Percentiles rank a stretch among this genome's conserved stretches.
These are phyloP conservation scores for Physaria fendleri DNA, from an alignment of 345 rosid species.

Conservation along the genomic window DNA sequence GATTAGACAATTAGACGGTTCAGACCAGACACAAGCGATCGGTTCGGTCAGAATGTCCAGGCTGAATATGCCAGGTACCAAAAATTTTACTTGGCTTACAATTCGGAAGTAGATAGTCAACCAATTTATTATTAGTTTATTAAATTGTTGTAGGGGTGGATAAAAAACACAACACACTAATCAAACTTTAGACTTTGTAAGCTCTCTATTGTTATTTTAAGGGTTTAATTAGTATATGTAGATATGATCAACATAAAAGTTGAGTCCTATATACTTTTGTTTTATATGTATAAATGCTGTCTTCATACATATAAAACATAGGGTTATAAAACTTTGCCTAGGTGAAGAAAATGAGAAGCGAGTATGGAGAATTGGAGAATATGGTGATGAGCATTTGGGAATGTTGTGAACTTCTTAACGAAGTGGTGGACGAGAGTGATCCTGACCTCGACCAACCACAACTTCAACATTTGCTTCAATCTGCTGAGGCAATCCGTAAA, in stretches of 20 bases:
- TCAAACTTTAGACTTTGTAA: constrained; percentile 57
- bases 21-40: too few relatives aligned
- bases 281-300: too few relatives aligned
- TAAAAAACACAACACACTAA: constrained; percentile 50
- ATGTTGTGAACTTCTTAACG: constrained; percentile 53
- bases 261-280: neutral
- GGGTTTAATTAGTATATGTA: neutral
- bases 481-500: constrained; percentile 61
- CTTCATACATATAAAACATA: neutral
- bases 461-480: constrained; percentile 60
- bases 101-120: too few relatives aligned
- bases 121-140: too few relatives aligned
- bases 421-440: constrained; percentile 62
- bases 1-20: too few relatives aligned
- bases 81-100: too few relatives aligned
- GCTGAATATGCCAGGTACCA: too few relatives aligned
- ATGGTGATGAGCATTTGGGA: constrained; percentile 62
- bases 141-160: too few relatives aligned
- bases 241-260: neutral
- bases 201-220: constrained; percentile 4
- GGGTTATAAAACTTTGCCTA: neutral
- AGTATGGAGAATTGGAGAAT: constrained; percentile 42
- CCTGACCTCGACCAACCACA: constrained; percentile 66
- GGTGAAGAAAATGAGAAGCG: constrained; percentile 48
- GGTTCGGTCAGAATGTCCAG: too few relatives aligned